Evolutionary conservation across 306 rosid genomes (phyloP), one percentile per base, ranked within the genome.

Genomic region (Clitoria ternatea): DNA sequence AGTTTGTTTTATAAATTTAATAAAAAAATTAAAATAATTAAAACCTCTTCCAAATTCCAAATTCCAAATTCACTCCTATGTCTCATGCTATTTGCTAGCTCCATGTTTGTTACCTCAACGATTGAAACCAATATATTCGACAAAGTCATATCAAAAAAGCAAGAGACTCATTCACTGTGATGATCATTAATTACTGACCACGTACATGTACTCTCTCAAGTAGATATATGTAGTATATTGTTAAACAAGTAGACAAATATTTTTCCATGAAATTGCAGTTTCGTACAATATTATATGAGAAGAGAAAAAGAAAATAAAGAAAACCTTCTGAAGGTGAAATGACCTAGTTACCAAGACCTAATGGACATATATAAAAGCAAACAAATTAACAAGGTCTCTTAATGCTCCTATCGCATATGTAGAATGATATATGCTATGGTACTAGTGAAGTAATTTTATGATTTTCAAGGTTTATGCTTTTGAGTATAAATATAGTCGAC

Each of bases 401-500:
- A n/a, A n/a, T n/a, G 55, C 18, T 60, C 17, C 10, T 43, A 29
- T 64, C 7, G 9, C 19, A 27, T 4, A 26, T 1, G 17, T 15
- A 13, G 11, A 18, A 45, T 27, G 7, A 11, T 55, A 13, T 35
- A 55, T 55, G 56, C 56, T 20, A 42, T 29, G 26, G 18, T 19
- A 27, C 29, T 48, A 17, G 10, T 14, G 29, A 19, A 12, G 19
- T 15, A 6, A 19, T 48, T 30, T 30, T 24, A 15, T 47, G 44
- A n/a, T 1, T 26, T 49, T 73, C 76, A 79, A 55, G 80, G 83
- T 4, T 79, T 74, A 40, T 70, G 73, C 6, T 77, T 33, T 7
- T 80, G 79, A 12, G 83, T 81, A 54, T 84, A 84, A 24, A 84
- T 79, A 48, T 84, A 84, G 56, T 84, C 88, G 5, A 71, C 24